phyloP scores from a whole-genome alignment of 495 filamentous ascomycete genomes.

The Penicillium arizonense region DNA sequence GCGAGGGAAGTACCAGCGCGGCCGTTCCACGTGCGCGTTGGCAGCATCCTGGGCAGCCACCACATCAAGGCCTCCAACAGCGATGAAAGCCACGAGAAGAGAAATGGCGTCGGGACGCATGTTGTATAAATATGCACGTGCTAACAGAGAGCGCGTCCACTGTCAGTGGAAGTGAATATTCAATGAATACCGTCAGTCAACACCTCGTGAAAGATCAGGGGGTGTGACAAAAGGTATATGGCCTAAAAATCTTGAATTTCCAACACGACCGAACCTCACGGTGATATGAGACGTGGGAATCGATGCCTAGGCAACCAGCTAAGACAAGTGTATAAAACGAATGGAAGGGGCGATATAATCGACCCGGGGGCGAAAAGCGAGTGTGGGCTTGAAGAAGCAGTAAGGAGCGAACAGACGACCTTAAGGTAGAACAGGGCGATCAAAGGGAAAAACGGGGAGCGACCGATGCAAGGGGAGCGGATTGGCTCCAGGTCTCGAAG shows the following conservation, averaged over 20 bases:
- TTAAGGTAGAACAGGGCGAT: conserved; percentile 23
- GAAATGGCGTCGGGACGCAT: conserved; percentile 34
- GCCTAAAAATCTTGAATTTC: not conserved
- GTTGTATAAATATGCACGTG: conserved; percentile 11
- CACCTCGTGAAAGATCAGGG: conserved; percentile 14
- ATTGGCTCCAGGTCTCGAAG: conserved; percentile 36
- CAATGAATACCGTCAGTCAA: conserved; percentile 21
- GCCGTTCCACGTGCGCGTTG: conserved; percentile 33
- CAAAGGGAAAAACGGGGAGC: conserved; percentile 22
- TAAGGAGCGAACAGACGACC: conserved; percentile 41
- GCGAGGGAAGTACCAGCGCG: conserved; percentile 47
- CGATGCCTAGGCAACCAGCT: conserved; percentile 15
- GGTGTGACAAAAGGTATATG: not conserved
- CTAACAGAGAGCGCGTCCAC: conserved; percentile 6
- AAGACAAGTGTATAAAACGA: conserved; percentile 24
- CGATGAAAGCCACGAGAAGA: conserved; percentile 31
- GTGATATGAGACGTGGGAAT: no score
- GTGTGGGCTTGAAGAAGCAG: conserved; percentile 30
- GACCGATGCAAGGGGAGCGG: conserved; percentile 41
- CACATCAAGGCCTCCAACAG: conserved; percentile 36
- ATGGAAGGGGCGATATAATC: conserved; percentile 36
- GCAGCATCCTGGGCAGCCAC: conserved; percentile 33
- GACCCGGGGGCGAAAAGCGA: conserved; percentile 26
- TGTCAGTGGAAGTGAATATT: conserved; percentile 19
- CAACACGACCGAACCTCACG: not conserved